Evolutionary conservation across 345 rosid genomes (phyloP).

Genomic region (Viola odorata): DNA sequence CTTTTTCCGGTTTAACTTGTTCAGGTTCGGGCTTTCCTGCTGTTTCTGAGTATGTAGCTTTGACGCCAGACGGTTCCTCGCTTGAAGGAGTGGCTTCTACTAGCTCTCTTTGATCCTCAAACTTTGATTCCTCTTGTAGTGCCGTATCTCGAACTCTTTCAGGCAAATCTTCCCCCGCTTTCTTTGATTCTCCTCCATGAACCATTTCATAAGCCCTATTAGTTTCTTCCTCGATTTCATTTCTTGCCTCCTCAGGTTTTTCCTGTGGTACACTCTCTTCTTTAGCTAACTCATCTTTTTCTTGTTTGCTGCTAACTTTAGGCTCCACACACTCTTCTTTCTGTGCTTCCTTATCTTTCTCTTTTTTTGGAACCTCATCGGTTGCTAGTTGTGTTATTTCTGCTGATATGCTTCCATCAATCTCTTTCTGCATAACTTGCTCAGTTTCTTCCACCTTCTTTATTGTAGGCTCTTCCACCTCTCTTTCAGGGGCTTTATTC

Average conservation of each 20-base stretch:
- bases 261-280: not conserved
- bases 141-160: not conserved
- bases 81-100: slow-evolving; percentile 8
- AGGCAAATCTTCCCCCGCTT: not conserved
- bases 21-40: not conserved
- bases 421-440: slow-evolving; percentile 13
- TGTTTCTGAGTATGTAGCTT: slow-evolving; percentile 1
- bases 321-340: slow-evolving; percentile 5
- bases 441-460: slow-evolving; percentile 16
- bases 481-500: slow-evolving; percentile 6
- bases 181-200: slow-evolving; percentile 7
- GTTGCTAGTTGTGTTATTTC: not conserved
- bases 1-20: slow-evolving; percentile 3
- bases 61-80: slow-evolving; percentile 1
- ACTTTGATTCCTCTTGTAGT: slow-evolving; percentile 4
- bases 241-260: slow-evolving; percentile 8
- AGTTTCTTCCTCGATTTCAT: not conserved
- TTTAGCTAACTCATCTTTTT: slow-evolving; percentile 13
- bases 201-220: not conserved
- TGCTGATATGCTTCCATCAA: slow-evolving; percentile 4
- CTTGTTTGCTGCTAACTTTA: not conserved
- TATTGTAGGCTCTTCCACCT: not conserved
- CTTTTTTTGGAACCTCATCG: not conserved
- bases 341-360: not conserved
- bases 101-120: not conserved